Conservation (phyloP, 78 protist species). For the Dictyostelium purpureum region DNA sequence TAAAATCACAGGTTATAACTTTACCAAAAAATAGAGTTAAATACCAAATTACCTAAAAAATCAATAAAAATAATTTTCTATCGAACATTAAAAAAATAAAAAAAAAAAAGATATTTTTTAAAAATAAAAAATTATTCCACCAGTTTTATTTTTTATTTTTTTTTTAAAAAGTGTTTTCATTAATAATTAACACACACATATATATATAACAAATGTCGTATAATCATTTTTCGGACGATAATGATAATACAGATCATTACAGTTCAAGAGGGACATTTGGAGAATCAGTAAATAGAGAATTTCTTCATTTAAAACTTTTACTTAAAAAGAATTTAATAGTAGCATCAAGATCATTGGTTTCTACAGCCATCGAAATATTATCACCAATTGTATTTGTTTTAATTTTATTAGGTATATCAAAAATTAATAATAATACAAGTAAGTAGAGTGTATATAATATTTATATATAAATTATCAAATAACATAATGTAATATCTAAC, state of each 20-base stretch:
- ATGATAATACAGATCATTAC: not conserved
- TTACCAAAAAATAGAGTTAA: no score
- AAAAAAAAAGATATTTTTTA: no score
- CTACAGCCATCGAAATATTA: slow-evolving; percentile 28
- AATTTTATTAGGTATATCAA: slow-evolving; percentile 38
- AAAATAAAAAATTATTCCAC: no score
- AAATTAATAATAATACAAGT: slow-evolving; percentile 1
- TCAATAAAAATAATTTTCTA: no score
- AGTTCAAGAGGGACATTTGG: not conserved
- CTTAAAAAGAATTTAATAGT: slow-evolving; percentile 69
- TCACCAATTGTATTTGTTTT: slow-evolving; percentile 66
- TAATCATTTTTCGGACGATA: not conserved
- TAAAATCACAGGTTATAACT: no score
- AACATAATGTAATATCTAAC: not conserved
- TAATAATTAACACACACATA: no score
- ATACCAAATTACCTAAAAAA: no score
- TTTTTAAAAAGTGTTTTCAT: no score
- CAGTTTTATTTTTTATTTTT: no score
- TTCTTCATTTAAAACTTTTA: slow-evolving; percentile 44
- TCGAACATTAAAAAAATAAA: no score
- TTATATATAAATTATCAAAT: not conserved
- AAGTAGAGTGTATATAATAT: not conserved
- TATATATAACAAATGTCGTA: not conserved
- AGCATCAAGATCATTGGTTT: slow-evolving; percentile 18
- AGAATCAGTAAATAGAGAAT: not conserved